Percentiles rank a stretch among this genome's conserved stretches.
Evolutionary conservation across 345 rosid genomes (phyloP).

Genomic region (Citrus hindsii): DNA sequence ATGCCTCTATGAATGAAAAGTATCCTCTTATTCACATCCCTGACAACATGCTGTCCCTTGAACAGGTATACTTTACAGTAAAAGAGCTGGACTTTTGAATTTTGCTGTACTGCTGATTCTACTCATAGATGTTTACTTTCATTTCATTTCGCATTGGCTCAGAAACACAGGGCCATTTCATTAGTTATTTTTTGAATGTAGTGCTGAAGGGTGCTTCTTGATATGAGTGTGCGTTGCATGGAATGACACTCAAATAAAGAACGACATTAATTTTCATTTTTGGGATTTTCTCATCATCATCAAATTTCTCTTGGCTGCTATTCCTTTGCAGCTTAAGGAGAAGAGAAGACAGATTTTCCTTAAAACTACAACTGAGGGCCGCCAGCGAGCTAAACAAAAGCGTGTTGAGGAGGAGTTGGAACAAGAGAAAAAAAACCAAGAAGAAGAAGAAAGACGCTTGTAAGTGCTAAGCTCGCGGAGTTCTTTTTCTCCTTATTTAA

Average conservation of each 20-base stretch:
- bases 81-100: neutral
- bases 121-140: neutral
- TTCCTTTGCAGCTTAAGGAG: conserved; percentile 61
- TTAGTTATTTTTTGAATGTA: neutral
- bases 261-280: neutral
- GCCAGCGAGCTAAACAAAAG: conserved; percentile 89
- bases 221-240: neutral
- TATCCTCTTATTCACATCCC: conserved; percentile 74
- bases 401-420: conserved; percentile 76
- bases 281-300: neutral
- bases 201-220: conserved; percentile 3
- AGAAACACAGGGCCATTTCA: neutral
- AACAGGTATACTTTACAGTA: conserved; percentile 52
- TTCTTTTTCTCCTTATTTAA: neutral
- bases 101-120: neutral
- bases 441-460: conserved; percentile 85
- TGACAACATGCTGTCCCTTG: conserved; percentile 71
- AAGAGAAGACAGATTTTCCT: conserved; percentile 82
- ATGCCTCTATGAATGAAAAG: conserved; percentile 50
- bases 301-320: neutral
- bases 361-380: conserved; percentile 82
- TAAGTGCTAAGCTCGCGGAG: conserved; percentile 35
- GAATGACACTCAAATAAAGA: neutral
- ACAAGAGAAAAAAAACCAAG: conserved; percentile 71
- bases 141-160: neutral